Percentiles rank a stretch among this genome's conserved stretches.
Conservation (phyloP, 345 rosid species). For the Atalantia buxifolia region DNA sequence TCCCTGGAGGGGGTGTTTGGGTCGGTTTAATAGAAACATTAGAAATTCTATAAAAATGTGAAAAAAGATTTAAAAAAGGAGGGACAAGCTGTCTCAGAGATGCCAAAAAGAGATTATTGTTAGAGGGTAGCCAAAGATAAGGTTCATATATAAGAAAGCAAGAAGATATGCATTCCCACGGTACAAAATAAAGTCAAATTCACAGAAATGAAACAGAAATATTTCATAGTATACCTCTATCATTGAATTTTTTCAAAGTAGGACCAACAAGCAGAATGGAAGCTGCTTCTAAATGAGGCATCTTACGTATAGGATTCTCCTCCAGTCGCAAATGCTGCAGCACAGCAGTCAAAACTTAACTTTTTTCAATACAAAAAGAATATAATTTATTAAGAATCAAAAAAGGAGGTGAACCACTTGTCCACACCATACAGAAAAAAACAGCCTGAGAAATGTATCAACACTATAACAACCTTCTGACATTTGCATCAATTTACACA, state of each 20-base stretch:
- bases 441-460: too few species aligned
- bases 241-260: conserved; percentile 93
- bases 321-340: conserved; percentile 93
- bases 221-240: conserved; percentile 62
- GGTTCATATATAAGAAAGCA: not conserved
- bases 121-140: not conserved
- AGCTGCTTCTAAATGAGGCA: conserved; percentile 95
- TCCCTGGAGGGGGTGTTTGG: too few species aligned
- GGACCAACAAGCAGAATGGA: conserved; percentile 91
- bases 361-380: too few species aligned
- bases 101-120: not conserved
- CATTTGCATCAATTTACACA: too few species aligned
- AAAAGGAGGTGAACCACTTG: too few species aligned
- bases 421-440: too few species aligned
- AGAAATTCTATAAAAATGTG: not conserved
- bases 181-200: not conserved
- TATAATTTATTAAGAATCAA: too few species aligned
- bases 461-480: too few species aligned
- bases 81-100: not conserved
- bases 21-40: not conserved
- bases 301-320: conserved; percentile 94
- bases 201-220: not conserved
- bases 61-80: not conserved
- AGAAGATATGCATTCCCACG: not conserved
- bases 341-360: conserved; percentile 8